phyloP scores from a whole-genome alignment of 2,329 filamentous ascomycete species.

The Aureobasidium uvarum region DNA sequence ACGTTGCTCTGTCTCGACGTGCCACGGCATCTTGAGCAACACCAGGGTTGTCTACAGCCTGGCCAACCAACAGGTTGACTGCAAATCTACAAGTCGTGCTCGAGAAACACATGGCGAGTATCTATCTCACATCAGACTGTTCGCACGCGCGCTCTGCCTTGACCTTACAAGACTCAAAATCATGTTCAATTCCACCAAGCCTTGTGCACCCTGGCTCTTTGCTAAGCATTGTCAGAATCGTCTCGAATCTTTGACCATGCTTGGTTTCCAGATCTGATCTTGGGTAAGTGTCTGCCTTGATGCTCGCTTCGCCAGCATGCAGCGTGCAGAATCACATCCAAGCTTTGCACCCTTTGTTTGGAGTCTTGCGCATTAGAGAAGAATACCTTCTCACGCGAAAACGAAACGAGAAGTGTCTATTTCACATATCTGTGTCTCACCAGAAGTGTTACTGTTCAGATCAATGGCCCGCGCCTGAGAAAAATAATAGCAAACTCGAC shows the following conservation, averaged over 20 bases:
- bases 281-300: background rate
- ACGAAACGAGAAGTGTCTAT: background rate
- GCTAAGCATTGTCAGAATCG: slow-evolving; percentile 14
- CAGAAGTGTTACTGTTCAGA: background rate
- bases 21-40: slow-evolving; percentile 14
- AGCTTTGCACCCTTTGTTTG: slow-evolving; percentile 10
- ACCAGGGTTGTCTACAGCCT: background rate
- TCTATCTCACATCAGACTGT: slow-evolving; percentile 13
- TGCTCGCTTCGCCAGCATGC: slow-evolving; percentile 1
- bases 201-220: slow-evolving; percentile 8
- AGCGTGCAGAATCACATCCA: background rate
- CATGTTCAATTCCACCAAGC: background rate
- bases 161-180: background rate
- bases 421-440: background rate
- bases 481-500: background rate
- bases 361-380: background rate
- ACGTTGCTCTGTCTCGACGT: slow-evolving; percentile 20
- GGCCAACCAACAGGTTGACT: background rate
- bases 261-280: slow-evolving; percentile 1
- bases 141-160: background rate
- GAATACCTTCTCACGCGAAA: background rate
- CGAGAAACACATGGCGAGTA: slow-evolving; percentile 2
- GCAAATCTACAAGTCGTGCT: background rate
- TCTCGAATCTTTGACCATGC: background rate
- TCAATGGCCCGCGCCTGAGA: background rate